Conservation (phyloP, 352 stramenopile species). For the Phytophthora brassicae region DNA sequence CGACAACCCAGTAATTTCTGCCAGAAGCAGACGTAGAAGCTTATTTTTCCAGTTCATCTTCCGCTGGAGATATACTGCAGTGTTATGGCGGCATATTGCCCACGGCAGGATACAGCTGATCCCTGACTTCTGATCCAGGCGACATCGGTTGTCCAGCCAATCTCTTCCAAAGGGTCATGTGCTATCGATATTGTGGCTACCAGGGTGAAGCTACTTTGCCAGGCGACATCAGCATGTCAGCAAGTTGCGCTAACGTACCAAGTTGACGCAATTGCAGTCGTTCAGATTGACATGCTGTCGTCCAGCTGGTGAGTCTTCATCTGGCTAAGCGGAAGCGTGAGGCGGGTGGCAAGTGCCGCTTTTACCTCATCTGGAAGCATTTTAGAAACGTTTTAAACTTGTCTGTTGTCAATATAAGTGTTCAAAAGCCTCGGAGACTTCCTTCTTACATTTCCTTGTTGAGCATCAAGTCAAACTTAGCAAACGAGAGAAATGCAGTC, state of each 20-base stretch:
- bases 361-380: constrained; percentile 25
- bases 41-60: constrained; percentile 5
- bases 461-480: constrained; percentile 10
- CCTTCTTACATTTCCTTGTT: constrained; percentile 33
- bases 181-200: constrained; percentile 15
- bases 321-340: constrained; percentile 22
- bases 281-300: neutral
- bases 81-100: too few relatives aligned
- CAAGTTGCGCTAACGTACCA: neutral
- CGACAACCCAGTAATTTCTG: too few relatives aligned
- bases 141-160: constrained; percentile 16
- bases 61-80: neutral
- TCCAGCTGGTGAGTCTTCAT: constrained; percentile 11
- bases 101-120: constrained; percentile 24
- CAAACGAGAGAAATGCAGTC: constrained; percentile 15
- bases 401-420: too few relatives aligned
- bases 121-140: constrained; percentile 21
- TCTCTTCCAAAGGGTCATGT: constrained; percentile 19
- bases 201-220: constrained; percentile 10
- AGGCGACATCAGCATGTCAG: constrained; percentile 20
- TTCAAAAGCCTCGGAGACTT: constrained; percentile 1
- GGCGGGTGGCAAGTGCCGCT: constrained; percentile 24
- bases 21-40: too few relatives aligned
- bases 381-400: too few relatives aligned
- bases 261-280: too few relatives aligned